Base-by-base conservation (phyloP, 2,329 filamentous ascomycete species). In the Curvularia sp. region DNA sequence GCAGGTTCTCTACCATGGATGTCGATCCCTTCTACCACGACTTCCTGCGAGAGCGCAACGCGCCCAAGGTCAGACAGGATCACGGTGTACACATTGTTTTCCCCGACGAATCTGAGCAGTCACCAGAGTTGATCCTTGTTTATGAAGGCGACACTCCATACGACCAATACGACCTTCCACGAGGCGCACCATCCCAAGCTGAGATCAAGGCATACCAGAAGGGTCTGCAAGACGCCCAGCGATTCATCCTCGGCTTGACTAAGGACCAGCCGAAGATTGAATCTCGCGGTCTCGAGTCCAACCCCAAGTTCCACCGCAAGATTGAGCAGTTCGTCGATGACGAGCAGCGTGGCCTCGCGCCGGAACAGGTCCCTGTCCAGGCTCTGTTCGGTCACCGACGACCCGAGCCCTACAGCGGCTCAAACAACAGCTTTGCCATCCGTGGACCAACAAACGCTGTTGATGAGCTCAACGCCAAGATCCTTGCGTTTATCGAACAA, bases 1-100 rank as follows among this genome's bases (percentile, higher is more conserved):
- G 87, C 36, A 86, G 90, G 61, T 85, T 95, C 75, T 81, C 83
- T 21, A 84, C 86, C 10, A 75, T 93, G 12, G 77, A 86, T 15
- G 84, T 95, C 25, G 90, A 95, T 67, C 86, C 90, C 1, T 93
- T 95, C 80, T 94, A 90, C 80, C 88, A 94, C 74, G 82, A 87
- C 54, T 89, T 92, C 72, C 80, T 94, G 47, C 85, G 84, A 56
- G 86, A 85, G 57, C 85, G 89, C 36, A 82, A 91, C 42, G 84
- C 83, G 30, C 83, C 85, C 3, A 83, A 82, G 53, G 82, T 94
- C 49, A 86, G 89, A 69, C 81, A 87, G 57, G 83, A 89, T 30
- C 88, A 86, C 64, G 90, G 91, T 62, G 91, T 94, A 12, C 87
- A 90, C 63, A 72, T 93, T 27, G 86, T 93, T 19, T 83, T 93